Conservation (phyloP, 1,284 basidiomycete species). For the Albatrellus sp. region DNA sequence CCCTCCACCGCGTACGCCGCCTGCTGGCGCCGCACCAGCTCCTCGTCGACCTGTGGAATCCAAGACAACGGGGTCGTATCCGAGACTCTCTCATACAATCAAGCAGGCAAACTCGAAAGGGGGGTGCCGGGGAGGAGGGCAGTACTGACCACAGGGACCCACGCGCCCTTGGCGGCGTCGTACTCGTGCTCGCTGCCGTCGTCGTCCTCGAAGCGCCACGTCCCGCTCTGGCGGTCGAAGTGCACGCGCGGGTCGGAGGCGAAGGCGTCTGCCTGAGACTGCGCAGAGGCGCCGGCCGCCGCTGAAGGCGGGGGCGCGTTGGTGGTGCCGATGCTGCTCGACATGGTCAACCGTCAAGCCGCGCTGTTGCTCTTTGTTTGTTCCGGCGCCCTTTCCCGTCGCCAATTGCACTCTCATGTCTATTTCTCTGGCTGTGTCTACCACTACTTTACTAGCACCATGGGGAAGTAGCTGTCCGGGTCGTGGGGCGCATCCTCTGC, state of each 20-base stretch:
- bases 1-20: constrained; percentile 84
- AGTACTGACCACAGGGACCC: constrained; percentile 70
- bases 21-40: constrained; percentile 76
- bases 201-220: constrained; percentile 86
- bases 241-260: constrained; percentile 70
- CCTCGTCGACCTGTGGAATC: constrained; percentile 58
- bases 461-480: constrained; percentile 73
- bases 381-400: not conserved
- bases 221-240: constrained; percentile 62
- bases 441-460: constrained; percentile 65
- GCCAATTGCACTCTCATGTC: too few relatives aligned
- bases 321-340: constrained; percentile 7
- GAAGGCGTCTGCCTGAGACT: constrained; percentile 54
- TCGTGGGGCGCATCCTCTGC: constrained; percentile 68
- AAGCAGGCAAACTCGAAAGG: constrained; percentile 1
- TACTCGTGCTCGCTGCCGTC: constrained; percentile 87
- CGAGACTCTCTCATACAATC: constrained; percentile 7
- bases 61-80: constrained; percentile 3
- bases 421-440: not conserved
- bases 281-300: constrained; percentile 35
- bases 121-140: not conserved
- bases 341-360: constrained; percentile 1
- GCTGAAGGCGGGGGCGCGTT: constrained; percentile 31
- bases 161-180: constrained; percentile 57
- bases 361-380: not conserved